Evolutionary conservation across 2,329 filamentous ascomycete species (phyloP).

Genomic region (Calonectria pteridis): DNA sequence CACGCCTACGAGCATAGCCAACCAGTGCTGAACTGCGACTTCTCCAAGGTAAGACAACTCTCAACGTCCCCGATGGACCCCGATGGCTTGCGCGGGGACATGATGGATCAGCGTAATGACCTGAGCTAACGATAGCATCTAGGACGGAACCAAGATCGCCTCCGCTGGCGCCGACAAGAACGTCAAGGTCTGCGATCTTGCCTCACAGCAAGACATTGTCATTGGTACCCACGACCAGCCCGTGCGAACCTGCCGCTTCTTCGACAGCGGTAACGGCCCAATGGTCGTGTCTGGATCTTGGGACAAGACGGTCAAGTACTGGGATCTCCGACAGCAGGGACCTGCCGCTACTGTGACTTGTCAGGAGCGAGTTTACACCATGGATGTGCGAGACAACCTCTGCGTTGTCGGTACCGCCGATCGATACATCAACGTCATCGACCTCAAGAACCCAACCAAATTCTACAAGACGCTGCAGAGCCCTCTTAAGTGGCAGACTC

Average conservation of each 20-base stretch:
- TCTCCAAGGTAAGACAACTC: constrained; percentile 77
- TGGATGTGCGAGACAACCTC: constrained; percentile 90
- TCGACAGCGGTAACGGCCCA: constrained; percentile 77
- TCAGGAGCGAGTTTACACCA: constrained; percentile 87
- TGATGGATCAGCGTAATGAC: not conserved
- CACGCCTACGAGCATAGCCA: constrained; percentile 88
- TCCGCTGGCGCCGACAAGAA: constrained; percentile 93
- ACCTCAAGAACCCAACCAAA: constrained; percentile 86
- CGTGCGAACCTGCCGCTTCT: constrained; percentile 83
- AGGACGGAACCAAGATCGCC: constrained; percentile 93
- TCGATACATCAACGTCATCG: constrained; percentile 94
- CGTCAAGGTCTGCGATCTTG: constrained; percentile 88
- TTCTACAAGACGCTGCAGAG: constrained; percentile 98
- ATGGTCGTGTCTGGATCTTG: constrained; percentile 94
- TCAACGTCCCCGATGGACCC: not conserved
- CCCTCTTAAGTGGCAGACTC: constrained; percentile 97
- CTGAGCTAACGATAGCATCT: constrained; percentile 21
- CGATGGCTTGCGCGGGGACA: not conserved
- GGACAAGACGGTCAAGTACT: constrained; percentile 93
- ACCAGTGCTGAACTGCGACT: constrained; percentile 86
- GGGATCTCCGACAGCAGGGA: constrained; percentile 79
- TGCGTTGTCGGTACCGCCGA: constrained; percentile 95
- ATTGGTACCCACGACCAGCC: constrained; percentile 88
- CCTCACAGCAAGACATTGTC: constrained; percentile 74
- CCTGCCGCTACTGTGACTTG: constrained; percentile 75